Evolutionary conservation across 495 filamentous ascomycete species (phyloP).

Genomic region (Daldinia grandis): DNA sequence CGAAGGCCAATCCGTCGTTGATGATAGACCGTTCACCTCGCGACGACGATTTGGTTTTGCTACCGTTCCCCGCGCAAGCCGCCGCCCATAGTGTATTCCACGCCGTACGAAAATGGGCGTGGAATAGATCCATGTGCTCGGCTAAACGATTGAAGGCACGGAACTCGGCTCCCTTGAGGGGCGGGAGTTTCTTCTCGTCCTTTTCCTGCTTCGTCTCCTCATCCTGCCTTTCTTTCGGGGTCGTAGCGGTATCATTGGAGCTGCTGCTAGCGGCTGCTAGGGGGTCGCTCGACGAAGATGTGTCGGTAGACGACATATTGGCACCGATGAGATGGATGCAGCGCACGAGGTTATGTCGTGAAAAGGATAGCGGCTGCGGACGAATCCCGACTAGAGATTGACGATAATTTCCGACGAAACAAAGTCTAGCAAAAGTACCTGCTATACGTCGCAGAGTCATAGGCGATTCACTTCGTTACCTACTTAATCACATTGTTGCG

Average conservation of each 20-base stretch:
- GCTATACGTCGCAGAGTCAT: constrained; percentile 20
- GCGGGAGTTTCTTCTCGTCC: constrained; percentile 25
- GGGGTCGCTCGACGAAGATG: constrained; percentile 9
- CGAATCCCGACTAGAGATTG: not conserved
- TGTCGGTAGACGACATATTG: constrained; percentile 24
- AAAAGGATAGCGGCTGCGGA: not conserved
- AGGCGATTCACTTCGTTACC: not conserved
- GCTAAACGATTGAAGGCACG: constrained; percentile 74
- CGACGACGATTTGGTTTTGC: constrained; percentile 39
- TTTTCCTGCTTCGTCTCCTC: constrained; percentile 2
- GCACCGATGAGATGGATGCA: not conserved
- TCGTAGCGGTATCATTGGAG: not conserved
- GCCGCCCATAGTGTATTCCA: constrained; percentile 76
- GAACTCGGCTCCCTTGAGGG: constrained; percentile 51
- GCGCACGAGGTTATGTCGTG: constrained; percentile 2
- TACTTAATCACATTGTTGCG: not conserved
- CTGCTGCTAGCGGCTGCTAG: not conserved
- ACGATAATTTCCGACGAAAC: constrained; percentile 5
- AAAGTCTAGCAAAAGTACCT: constrained; percentile 14
- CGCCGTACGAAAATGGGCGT: constrained; percentile 76
- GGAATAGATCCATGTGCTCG: constrained; percentile 82
- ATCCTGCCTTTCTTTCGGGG: not conserved
- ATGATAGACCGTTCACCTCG: constrained; percentile 64
- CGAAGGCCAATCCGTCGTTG: constrained; percentile 69
- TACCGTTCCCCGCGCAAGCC: constrained; percentile 59